Evolutionary conservation across 805 yeast genomes (phyloP), one percentile per base, ranked within the genome.

Genomic region (Lipomyces kockii): DNA sequence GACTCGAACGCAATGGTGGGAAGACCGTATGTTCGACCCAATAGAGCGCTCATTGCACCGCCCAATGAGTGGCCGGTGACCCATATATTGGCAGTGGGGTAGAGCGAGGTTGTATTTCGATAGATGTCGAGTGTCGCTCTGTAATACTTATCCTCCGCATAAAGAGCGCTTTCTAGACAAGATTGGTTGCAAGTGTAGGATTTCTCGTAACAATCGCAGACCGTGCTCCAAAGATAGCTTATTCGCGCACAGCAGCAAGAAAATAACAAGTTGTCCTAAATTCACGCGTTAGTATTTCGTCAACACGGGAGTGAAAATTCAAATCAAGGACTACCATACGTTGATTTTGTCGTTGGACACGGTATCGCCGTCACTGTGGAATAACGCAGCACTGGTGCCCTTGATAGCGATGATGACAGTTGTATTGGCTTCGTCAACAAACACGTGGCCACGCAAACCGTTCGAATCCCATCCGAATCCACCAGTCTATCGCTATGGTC

Each of bases 211-310:
- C 99, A 95, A 77, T 92, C 98, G 78, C 99, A 95, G 0, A 93
- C 98, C 0, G 99, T 91, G 12, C 89, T 87, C 99, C 99, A 95
- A 79, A 93, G 79, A 72, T 94, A 94, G 46, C 95, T 86, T 1
- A 95, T 89, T 46, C 99, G 84, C 0, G 97, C 98, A 80, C 99
- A 95, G 78, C 99, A 95, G 78, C 99, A 95, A 14, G 97, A 90
- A 77, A 95, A 95, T 43, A 95, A 79, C 65, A 95, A 76, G 75
- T 95, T 95, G 77, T 95, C 99, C 70, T 67, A 54, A 4, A 35
- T 52, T 52, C 35, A 51, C 20, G 17, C 17, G n/a, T 32, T 11
- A 27, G 29, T 7, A n/a, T 7, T 49, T 49, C 8, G 2, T 14
- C 17, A 52, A 14, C 32, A 5, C 6, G 32, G 39, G 34, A 27